phyloP scores from a whole-genome alignment of 2,329 filamentous ascomycete species.

The Leptodontidium sp. region DNA sequence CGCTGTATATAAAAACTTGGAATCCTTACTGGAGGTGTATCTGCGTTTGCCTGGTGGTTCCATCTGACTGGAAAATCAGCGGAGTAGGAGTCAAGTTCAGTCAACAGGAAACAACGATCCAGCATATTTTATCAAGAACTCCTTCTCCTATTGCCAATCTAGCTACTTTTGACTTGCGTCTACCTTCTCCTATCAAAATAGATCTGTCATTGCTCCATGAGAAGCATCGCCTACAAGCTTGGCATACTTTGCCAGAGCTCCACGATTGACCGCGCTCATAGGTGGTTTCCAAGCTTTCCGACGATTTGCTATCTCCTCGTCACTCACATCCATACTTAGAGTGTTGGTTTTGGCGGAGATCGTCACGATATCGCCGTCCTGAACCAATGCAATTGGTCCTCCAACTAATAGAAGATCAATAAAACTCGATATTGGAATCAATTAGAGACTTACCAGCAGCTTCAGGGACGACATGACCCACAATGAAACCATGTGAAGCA shows the following conservation, averaged over 20 bases:
- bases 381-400: slow-evolving; percentile 85
- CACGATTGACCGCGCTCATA: slow-evolving; percentile 76
- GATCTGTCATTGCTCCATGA: slow-evolving; percentile 88
- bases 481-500: slow-evolving; percentile 80
- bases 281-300: slow-evolving; percentile 75
- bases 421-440: neutral
- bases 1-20: too few relatives aligned
- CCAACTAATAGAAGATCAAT: slow-evolving; percentile 59
- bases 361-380: slow-evolving; percentile 81
- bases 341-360: slow-evolving; percentile 84
- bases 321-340: slow-evolving; percentile 71
- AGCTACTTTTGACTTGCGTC: neutral
- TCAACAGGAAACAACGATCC: neutral
- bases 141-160: neutral
- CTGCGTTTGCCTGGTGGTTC: too few relatives aligned
- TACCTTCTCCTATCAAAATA: slow-evolving; percentile 55
- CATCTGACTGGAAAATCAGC: too few relatives aligned
- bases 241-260: slow-evolving; percentile 90
- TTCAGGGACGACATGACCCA: slow-evolving; percentile 92
- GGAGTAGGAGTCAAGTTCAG: too few relatives aligned
- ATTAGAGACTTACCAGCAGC: slow-evolving; percentile 60
- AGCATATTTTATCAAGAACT: neutral
- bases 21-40: too few relatives aligned
- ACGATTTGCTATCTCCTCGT: slow-evolving; percentile 72
- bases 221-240: slow-evolving; percentile 88